Evolutionary conservation across 805 yeast genomes (phyloP), one percentile per base, ranked within the genome.

Genomic region (Lipomyces yamanashiensis): DNA sequence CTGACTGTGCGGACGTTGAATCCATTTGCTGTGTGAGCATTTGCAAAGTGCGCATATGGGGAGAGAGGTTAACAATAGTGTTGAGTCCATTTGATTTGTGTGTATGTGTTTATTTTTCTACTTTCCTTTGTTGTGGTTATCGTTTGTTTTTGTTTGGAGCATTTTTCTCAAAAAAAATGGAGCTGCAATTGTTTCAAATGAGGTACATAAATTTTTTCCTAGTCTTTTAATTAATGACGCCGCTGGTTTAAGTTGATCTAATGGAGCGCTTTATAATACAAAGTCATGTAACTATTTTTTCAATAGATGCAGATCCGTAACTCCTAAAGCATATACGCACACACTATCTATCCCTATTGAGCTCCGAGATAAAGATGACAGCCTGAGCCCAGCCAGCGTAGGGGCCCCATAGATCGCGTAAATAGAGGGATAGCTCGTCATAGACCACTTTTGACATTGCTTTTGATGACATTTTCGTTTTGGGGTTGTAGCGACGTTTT

Each of bases 351-450:
- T 17, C 21, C 21, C 50, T 50, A 15, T 52, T 37, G 37, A 63
- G 37, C 37, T 60, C 63, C 7, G 67, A 55, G 39, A 63, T 60
- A 44, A 63, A 63, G 5, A 63, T 17, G n/a, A 63, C 91, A n/a
- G 93, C 88, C 72, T 93, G 99, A 0, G 98, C 98, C 99, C 99
- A 95, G 0, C 99, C 99, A 1, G 99, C 98, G 73, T 88, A 89
- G 1, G 83, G 84, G 0, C 97, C 98, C 93, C 97, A 95, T 50
- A 86, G 77, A 0, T 80, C 80, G 51, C 82, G 80, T 73, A 93
- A 87, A 73, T 81, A 84, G 8, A 73, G 71, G 50, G 91, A 80
- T 7, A 91, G 87, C 23, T 81, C 79, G 45, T 78, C 82, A 72
- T 88, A 87, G 5, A 81, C 75, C 36, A 76, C 80, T 55, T 80